phyloP scores from a whole-genome alignment of 805 yeast species.

The Saccharomycopsis microspora region DNA sequence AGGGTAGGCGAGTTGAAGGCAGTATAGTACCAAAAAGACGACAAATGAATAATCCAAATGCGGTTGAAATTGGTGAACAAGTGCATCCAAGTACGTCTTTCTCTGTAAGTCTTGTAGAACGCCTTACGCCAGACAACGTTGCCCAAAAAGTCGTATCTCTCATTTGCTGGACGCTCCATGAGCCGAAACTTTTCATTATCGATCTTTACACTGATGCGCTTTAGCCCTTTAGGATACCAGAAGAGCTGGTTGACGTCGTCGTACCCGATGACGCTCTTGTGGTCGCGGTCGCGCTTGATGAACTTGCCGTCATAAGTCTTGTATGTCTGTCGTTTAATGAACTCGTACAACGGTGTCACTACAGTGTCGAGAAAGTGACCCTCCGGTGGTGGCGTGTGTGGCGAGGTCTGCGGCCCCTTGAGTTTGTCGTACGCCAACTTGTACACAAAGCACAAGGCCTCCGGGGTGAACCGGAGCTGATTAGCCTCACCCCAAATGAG shows the following conservation, averaged over 20 bases:
- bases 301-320: conserved; percentile 74
- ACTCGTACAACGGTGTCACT: conserved; percentile 81
- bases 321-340: conserved; percentile 70
- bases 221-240: conserved; percentile 98
- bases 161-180: conserved; percentile 79
- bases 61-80: conserved; percentile 90
- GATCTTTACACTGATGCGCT: conserved; percentile 66
- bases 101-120: conserved; percentile 91
- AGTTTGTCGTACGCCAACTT: conserved; percentile 42
- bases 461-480: conserved; percentile 73
- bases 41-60: conserved; percentile 91
- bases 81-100: conserved; percentile 96
- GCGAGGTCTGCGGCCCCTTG: conserved; percentile 17
- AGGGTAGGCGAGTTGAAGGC: conserved; percentile 87
- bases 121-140: conserved; percentile 87
- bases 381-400: conserved; percentile 68
- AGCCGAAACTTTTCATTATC: conserved; percentile 54
- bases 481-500: conserved; percentile 86
- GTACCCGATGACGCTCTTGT: conserved; percentile 74
- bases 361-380: conserved; percentile 83
- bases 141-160: conserved; percentile 79
- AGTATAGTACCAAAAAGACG: conserved; percentile 88
- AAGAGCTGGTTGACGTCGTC: conserved; percentile 98
- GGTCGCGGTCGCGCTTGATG: conserved; percentile 78
- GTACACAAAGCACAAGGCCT: conserved; percentile 41